Percentiles rank a stretch among this genome's conserved stretches.
phyloP scores from a whole-genome alignment of 768 basidiomycete species.

The Ephemerocybe angulata region DNA sequence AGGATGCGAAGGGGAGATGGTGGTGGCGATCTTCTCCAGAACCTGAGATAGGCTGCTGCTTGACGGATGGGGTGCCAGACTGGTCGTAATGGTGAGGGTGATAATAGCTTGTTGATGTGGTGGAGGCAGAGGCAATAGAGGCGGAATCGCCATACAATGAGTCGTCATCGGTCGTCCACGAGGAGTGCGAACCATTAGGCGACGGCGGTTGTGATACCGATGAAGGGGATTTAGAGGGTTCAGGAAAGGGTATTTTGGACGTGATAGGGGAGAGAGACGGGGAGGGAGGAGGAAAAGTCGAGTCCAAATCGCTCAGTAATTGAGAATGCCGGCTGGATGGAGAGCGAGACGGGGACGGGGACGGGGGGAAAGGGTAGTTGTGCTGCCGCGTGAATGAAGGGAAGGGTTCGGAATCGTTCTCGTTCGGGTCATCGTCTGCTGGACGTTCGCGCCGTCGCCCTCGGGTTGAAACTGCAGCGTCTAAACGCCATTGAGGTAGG shows the following conservation, averaged over 20 bases:
- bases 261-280: constrained; percentile 27
- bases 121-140: constrained; percentile 59
- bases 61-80: constrained; percentile 8
- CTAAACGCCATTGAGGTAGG: constrained; percentile 56
- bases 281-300: constrained; percentile 13
- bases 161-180: constrained; percentile 77
- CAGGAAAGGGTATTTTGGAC: constrained; percentile 39
- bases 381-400: constrained; percentile 38
- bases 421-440: constrained; percentile 35
- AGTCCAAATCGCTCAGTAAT: not conserved
- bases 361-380: constrained; percentile 50
- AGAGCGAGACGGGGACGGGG: constrained; percentile 51
- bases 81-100: not conserved
- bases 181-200: constrained; percentile 42
- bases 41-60: constrained; percentile 5
- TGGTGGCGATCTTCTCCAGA: not conserved
- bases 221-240: constrained; percentile 14
- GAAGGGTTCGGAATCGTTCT: constrained; percentile 25
- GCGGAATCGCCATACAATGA: constrained; percentile 67
- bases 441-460: constrained; percentile 62
- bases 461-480: constrained; percentile 42
- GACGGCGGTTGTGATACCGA: constrained; percentile 22
- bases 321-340: constrained; percentile 17
- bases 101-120: constrained; percentile 41
- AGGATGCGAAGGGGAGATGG: constrained; percentile 5